Evolutionary conservation across 306 rosid species (phyloP).

Genomic region (Medicago truncatula): DNA sequence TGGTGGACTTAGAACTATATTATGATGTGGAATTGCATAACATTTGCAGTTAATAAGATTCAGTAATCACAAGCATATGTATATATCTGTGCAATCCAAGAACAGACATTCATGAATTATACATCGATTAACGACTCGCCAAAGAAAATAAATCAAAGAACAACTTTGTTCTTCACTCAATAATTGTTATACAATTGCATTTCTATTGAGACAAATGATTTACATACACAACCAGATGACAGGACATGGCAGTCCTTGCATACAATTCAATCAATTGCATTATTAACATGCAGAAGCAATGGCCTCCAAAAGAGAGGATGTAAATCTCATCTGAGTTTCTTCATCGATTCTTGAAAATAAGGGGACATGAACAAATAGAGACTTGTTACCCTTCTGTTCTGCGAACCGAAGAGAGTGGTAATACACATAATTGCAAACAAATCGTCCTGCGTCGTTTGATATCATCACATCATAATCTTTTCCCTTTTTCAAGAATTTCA

Average conservation of each 20-base stretch:
- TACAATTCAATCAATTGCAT: constrained; percentile 33
- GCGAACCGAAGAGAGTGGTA: constrained; percentile 83
- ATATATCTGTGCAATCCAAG: background rate
- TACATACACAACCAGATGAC: constrained; percentile 44
- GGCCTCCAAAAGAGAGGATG: constrained; percentile 75
- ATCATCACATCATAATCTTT: constrained; percentile 54
- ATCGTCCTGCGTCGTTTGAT: constrained; percentile 86
- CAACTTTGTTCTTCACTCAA: constrained; percentile 17
- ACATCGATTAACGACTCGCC: constrained; percentile 16
- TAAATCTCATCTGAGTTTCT: constrained; percentile 77
- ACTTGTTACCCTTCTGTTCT: constrained; percentile 82
- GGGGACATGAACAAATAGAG: constrained; percentile 87
- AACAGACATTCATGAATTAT: constrained; percentile 27
- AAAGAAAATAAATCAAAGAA: background rate
- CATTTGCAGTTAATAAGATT: background rate
- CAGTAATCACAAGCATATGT: background rate
- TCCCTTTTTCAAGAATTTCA: constrained; percentile 60
- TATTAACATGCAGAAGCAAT: constrained; percentile 67
- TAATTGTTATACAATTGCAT: constrained; percentile 43
- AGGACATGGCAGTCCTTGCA: constrained; percentile 17
- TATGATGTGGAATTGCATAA: background rate
- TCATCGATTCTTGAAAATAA: constrained; percentile 72
- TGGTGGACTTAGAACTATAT: background rate
- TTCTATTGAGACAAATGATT: constrained; percentile 41
- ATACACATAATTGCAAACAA: constrained; percentile 88